These are phyloP conservation scores for Xylariaceae sp. DNA, from an alignment of 2,329 filamentous ascomycete species.

Conservation along the genomic window DNA sequence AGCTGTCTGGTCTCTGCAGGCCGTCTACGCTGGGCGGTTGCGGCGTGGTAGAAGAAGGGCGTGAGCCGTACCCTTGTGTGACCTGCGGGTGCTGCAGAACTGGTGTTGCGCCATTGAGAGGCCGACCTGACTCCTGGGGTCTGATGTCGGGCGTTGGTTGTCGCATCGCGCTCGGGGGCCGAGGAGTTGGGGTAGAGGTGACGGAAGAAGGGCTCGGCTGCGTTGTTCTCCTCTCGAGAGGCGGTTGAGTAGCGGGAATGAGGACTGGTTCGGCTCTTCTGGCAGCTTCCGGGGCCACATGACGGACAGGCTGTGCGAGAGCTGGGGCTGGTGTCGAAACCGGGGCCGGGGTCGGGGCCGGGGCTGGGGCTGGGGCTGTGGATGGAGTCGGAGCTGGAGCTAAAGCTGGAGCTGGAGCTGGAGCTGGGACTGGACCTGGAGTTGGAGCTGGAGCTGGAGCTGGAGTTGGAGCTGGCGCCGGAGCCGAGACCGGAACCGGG, in stretches of 20 bases:
- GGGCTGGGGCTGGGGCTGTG: neutral
- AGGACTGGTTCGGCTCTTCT: slow-evolving; percentile 12
- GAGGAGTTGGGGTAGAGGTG: slow-evolving; percentile 8
- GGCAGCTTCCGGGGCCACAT: too few relatives aligned
- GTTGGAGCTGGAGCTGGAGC: slow-evolving; percentile 4
- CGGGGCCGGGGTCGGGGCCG: neutral
- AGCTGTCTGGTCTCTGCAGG: slow-evolving; percentile 26
- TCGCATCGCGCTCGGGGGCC: slow-evolving; percentile 16
- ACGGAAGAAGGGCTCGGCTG: slow-evolving; percentile 19
- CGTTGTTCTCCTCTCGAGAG: slow-evolving; percentile 16
- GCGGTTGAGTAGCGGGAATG: slow-evolving; percentile 14
- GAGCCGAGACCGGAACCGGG: slow-evolving; percentile 3
- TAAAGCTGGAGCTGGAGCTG: neutral
- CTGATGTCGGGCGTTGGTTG: slow-evolving; percentile 17
- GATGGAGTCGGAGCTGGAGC: slow-evolving; percentile 3
- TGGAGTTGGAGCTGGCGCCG: slow-evolving; percentile 1
- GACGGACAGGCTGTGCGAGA: slow-evolving; percentile 6
- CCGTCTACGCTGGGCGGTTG: slow-evolving; percentile 22
- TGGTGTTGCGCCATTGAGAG: slow-evolving; percentile 18
- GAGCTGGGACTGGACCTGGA: neutral
- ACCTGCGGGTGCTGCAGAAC: slow-evolving; percentile 34
- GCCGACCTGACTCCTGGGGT: slow-evolving; percentile 14
- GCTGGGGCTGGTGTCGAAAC: slow-evolving; percentile 3
- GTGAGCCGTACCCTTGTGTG: slow-evolving; percentile 21
- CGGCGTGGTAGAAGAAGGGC: slow-evolving; percentile 19